Evolutionary conservation across 2,329 filamentous ascomycete genomes (phyloP).

Genomic region (Allantophomopsis cytisporea): DNA sequence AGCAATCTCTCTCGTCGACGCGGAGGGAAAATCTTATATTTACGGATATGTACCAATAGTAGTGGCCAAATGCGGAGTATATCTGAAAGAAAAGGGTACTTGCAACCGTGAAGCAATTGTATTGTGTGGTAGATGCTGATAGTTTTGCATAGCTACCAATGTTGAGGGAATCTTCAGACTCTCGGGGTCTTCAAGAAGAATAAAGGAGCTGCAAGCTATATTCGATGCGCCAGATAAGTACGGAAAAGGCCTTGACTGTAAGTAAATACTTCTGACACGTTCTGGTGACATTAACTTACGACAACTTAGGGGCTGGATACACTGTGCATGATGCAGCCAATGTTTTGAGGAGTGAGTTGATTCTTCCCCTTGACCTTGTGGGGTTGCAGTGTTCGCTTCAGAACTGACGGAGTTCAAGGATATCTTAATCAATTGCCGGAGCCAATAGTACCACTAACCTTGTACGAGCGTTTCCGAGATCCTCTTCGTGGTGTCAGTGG

Average conservation of each 20-base stretch:
- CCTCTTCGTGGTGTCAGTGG: slow-evolving; percentile 56
- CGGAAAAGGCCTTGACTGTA: slow-evolving; percentile 93
- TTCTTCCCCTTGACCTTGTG: too few relatives aligned
- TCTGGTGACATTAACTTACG: too few relatives aligned
- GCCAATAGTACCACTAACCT: slow-evolving; percentile 85
- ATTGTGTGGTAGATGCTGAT: slow-evolving; percentile 1
- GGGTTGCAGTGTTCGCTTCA: too few relatives aligned
- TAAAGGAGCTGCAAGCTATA: slow-evolving; percentile 84
- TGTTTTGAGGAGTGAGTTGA: slow-evolving; percentile 48
- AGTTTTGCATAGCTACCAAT: slow-evolving; percentile 57
- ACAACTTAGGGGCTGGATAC: slow-evolving; percentile 42
- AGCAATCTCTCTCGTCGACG: slow-evolving; percentile 89
- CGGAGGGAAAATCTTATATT: slow-evolving; percentile 87
- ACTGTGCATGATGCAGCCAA: slow-evolving; percentile 98
- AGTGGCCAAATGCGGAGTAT: slow-evolving; percentile 95
- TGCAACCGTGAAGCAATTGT: slow-evolving; percentile 5
- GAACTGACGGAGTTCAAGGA: slow-evolving; percentile 23
- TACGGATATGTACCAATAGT: slow-evolving; percentile 98
- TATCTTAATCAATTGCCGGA: slow-evolving; percentile 96
- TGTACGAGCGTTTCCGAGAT: slow-evolving; percentile 83
- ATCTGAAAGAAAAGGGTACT: slow-evolving; percentile 92
- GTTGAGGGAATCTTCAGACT: slow-evolving; percentile 95
- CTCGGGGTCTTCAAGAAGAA: slow-evolving; percentile 91
- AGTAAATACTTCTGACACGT: slow-evolving; percentile 16
- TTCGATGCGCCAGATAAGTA: slow-evolving; percentile 95